Evolutionary conservation across 768 basidiomycete species (phyloP).

Genomic region (Phanerochaete carnosa): DNA sequence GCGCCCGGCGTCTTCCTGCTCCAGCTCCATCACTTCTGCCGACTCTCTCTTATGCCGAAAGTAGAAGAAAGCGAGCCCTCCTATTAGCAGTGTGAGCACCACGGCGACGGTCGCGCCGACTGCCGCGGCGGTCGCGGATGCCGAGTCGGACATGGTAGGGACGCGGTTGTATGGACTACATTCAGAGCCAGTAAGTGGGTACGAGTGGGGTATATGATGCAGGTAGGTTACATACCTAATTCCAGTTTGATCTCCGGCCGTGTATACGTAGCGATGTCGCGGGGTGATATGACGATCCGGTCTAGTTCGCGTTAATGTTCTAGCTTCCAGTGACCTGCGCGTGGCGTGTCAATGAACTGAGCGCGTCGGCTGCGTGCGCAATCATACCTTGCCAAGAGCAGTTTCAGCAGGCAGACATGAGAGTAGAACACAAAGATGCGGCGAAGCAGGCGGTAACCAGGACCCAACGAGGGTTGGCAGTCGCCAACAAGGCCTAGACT

Average conservation of each 20-base stretch:
- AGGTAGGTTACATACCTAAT: not conserved
- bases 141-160: not conserved
- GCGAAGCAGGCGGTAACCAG: not conserved
- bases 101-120: conserved; percentile 12
- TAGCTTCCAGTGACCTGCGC: not conserved
- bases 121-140: conserved; percentile 13
- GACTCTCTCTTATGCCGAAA: conserved; percentile 7
- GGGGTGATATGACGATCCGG: not conserved
- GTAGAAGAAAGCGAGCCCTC: conserved; percentile 3
- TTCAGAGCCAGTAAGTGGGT: not conserved
- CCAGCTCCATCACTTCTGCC: not conserved
- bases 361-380: not conserved
- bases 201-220: not conserved
- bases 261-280: not conserved
- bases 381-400: not conserved
- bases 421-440: not conserved
- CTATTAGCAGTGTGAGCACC: conserved; percentile 10
- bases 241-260: not conserved
- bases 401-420: not conserved
- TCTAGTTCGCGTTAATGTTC: not conserved
- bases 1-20: conserved; percentile 1
- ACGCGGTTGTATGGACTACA: not conserved
- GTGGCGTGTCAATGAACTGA: not conserved
- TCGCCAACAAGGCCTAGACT: not conserved
- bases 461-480: not conserved